A percentile compares a stretch with the other conserved stretches of the same genome.
These are phyloP conservation scores for Primulina huaijiensis DNA, from an alignment of 257 asterid genomes.

Conservation along the genomic window DNA sequence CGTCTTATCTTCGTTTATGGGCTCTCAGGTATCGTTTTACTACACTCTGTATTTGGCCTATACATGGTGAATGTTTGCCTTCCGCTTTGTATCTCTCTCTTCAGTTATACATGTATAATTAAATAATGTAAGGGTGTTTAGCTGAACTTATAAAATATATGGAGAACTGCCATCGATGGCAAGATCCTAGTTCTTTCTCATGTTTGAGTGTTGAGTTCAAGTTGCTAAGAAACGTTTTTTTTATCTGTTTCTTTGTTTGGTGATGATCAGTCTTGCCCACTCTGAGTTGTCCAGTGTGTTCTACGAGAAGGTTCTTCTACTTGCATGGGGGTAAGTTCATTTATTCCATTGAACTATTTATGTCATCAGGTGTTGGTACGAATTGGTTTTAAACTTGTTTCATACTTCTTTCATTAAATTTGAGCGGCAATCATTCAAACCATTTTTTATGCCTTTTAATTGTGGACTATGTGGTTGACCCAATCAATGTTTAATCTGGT, in stretches of 20 bases:
- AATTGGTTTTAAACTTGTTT: conserved; percentile 4
- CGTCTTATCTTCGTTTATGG: conserved; percentile 99
- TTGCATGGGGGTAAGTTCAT: conserved; percentile 87
- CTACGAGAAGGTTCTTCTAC: conserved; percentile 94
- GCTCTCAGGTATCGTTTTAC: conserved; percentile 77
- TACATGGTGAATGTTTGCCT: background rate
- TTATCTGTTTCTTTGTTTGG: background rate
- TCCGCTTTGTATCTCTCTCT: background rate
- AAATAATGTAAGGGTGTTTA: background rate
- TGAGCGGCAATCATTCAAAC: background rate
- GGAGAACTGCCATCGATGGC: conserved; percentile 6
- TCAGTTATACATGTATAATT: background rate
- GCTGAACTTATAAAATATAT: conserved; percentile 11
- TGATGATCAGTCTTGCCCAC: conserved; percentile 81
- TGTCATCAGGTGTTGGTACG: conserved; percentile 13
- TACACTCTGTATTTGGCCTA: conserved; percentile 7
- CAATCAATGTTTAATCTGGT: background rate
- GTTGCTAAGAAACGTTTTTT: conserved; percentile 16
- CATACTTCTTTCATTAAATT: background rate
- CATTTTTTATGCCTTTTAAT: background rate
- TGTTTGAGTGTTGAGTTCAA: background rate
- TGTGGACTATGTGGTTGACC: background rate
- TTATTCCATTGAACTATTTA: conserved; percentile 12
- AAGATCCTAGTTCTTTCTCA: background rate
- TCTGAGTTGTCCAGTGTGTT: conserved; percentile 86